Conservation (phyloP, 176 grass and related monocot species). For the Panicum miliaceum region DNA sequence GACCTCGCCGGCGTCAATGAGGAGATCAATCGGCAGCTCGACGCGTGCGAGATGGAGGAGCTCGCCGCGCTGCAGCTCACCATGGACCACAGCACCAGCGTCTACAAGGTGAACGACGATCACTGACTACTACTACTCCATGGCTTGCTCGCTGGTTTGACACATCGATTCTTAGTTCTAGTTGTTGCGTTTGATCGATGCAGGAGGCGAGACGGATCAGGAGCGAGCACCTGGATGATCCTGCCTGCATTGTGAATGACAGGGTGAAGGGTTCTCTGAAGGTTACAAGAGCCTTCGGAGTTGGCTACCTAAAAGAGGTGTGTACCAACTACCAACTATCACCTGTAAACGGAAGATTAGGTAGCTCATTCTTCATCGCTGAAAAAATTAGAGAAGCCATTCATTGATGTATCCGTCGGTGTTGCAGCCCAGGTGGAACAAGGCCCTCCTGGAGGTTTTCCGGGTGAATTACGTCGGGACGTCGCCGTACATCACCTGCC, state of each 20-base stretch:
- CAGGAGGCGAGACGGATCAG: slow-evolving; percentile 74
- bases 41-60: slow-evolving; percentile 59
- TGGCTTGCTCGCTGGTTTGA: background rate
- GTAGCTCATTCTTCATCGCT: too few species aligned
- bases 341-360: too few species aligned
- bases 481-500: slow-evolving; percentile 73
- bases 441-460: slow-evolving; percentile 57
- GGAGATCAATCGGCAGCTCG: slow-evolving; percentile 65
- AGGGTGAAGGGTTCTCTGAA: slow-evolving; percentile 85
- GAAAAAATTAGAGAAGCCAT: too few species aligned
- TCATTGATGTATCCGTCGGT: background rate
- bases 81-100: slow-evolving; percentile 74
- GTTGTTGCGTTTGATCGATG: background rate
- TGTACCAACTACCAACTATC: background rate
- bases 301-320: slow-evolving; percentile 83
- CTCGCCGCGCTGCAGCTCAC: slow-evolving; percentile 74
- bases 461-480: slow-evolving; percentile 68
- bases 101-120: slow-evolving; percentile 49
- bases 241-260: slow-evolving; percentile 50
- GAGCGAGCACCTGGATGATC: slow-evolving; percentile 77
- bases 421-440: slow-evolving; percentile 69
- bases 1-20: slow-evolving; percentile 48
- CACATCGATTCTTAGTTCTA: background rate
- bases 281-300: slow-evolving; percentile 88
- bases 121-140: background rate